These are phyloP conservation scores for Cytauxzoon felis DNA, from an alignment of 169 alveolate species.

Conservation along the genomic window DNA sequence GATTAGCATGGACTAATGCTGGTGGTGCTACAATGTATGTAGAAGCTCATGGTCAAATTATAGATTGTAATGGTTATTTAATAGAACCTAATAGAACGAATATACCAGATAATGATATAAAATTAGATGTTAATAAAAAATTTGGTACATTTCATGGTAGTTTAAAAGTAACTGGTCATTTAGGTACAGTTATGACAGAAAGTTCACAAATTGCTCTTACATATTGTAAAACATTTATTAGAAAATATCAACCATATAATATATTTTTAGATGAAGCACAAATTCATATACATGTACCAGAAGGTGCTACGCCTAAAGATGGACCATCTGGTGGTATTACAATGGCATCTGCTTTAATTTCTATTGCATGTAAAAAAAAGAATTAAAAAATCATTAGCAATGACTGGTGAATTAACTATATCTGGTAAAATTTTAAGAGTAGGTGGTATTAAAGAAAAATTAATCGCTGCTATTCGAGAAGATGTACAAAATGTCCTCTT, in stretches of 20 bases:
- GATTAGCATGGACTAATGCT: constrained; percentile 90
- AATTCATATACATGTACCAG: constrained; percentile 91
- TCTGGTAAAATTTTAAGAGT: constrained; percentile 88
- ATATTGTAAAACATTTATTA: constrained; percentile 76
- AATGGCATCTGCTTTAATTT: constrained; percentile 85
- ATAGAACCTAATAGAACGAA: constrained; percentile 35
- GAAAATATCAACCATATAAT: constrained; percentile 63
- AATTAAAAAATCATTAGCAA: constrained; percentile 78
- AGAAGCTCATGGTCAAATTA: constrained; percentile 80
- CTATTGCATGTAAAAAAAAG: constrained; percentile 77
- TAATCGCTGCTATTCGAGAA: constrained; percentile 88
- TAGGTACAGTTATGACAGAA: constrained; percentile 91
- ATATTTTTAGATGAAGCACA: constrained; percentile 76
- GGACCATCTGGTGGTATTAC: constrained; percentile 94
- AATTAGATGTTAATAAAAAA: neutral
- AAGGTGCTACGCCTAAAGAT: constrained; percentile 93
- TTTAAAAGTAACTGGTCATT: constrained; percentile 87
- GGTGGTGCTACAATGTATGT: constrained; percentile 91
- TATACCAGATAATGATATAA: neutral
- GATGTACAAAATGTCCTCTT: constrained; percentile 77
- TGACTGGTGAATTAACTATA: constrained; percentile 95
- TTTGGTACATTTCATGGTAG: constrained; percentile 41
- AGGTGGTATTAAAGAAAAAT: constrained; percentile 92
- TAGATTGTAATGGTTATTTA: constrained; percentile 29
- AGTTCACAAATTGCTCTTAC: constrained; percentile 88